phyloP scores from a whole-genome alignment of 495 filamentous ascomycete genomes.

The Penicillium ucsense region DNA sequence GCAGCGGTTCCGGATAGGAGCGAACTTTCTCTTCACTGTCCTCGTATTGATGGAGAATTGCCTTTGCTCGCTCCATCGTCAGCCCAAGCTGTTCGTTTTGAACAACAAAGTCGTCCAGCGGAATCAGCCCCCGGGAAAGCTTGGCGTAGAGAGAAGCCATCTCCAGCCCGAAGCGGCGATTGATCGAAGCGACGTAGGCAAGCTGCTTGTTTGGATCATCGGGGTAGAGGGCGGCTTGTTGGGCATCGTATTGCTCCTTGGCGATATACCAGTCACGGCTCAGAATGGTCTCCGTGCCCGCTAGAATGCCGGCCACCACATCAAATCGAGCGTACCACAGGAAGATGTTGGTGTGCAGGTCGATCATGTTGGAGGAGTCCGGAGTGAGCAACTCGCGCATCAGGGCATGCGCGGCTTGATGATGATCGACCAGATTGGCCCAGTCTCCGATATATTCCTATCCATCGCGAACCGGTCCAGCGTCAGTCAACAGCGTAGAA shows the following conservation, averaged over 20 bases:
- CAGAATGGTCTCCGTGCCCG: slow-evolving; percentile 64
- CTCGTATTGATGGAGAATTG: slow-evolving; percentile 48
- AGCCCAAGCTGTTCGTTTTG: slow-evolving; percentile 49
- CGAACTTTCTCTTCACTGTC: slow-evolving; percentile 48
- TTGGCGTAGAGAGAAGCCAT: slow-evolving; percentile 72
- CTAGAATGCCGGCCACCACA: slow-evolving; percentile 71
- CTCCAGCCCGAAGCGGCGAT: slow-evolving; percentile 69
- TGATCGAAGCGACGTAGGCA: slow-evolving; percentile 50
- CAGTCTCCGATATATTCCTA: slow-evolving; percentile 94
- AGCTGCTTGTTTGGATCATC: slow-evolving; percentile 54
- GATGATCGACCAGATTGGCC: slow-evolving; percentile 84
- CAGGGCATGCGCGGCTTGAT: slow-evolving; percentile 78
- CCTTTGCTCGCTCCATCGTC: slow-evolving; percentile 46
- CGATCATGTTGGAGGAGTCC: slow-evolving; percentile 59
- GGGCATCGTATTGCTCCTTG: slow-evolving; percentile 50
- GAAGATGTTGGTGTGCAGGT: slow-evolving; percentile 60
- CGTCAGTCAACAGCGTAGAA: neutral
- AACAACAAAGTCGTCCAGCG: slow-evolving; percentile 50
- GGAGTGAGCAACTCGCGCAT: slow-evolving; percentile 71
- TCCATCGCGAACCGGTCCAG: too few relatives aligned
- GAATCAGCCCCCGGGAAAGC: slow-evolving; percentile 49
- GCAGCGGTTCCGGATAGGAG: slow-evolving; percentile 43
- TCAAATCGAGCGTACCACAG: slow-evolving; percentile 89
- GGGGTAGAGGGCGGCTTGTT: slow-evolving; percentile 50
- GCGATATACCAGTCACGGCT: slow-evolving; percentile 71